A percentile compares a stretch with the other conserved stretches of the same genome.
Conservation (phyloP, 2,329 filamentous ascomycete species). For the Proliferodiscus dingleyae region DNA sequence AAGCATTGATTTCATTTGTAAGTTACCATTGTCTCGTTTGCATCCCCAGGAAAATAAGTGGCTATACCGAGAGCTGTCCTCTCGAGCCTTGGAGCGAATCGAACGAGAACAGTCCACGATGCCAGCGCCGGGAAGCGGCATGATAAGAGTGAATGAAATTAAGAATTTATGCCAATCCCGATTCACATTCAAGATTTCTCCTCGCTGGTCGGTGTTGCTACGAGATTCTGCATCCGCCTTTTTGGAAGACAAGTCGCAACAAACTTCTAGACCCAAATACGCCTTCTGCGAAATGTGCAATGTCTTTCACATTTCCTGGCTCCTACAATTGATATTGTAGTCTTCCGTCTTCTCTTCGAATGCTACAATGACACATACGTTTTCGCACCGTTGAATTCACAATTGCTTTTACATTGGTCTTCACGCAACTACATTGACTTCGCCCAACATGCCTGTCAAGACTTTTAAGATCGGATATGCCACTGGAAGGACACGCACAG, state of each 20-base stretch:
- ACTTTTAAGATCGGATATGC: slow-evolving; percentile 27
- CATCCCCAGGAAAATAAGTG: slow-evolving; percentile 1
- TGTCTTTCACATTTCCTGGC: too few species aligned
- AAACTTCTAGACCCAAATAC: too few species aligned
- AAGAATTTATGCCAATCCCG: too few species aligned
- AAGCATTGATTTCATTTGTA: slow-evolving; percentile 11
- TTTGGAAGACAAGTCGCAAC: too few species aligned
- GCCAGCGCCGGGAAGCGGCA: not conserved
- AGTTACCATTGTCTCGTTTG: slow-evolving; percentile 12
- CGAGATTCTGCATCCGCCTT: too few species aligned
- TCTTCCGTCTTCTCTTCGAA: too few species aligned
- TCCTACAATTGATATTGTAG: too few species aligned
- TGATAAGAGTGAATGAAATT: too few species aligned
- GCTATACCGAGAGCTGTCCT: slow-evolving; percentile 6
- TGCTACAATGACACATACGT: not conserved
- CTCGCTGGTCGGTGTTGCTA: too few species aligned
- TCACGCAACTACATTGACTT: not conserved
- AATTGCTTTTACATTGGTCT: not conserved
- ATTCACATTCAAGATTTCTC: too few species aligned
- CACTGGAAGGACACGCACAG: slow-evolving; percentile 1
- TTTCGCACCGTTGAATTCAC: not conserved
- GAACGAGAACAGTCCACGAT: not conserved
- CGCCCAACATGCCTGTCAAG: slow-evolving; percentile 17
- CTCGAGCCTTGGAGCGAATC: not conserved
- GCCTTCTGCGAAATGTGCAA: too few species aligned